A percentile compares a stretch with the other conserved stretches of the same genome.
Conservation (phyloP, 176 grass and related monocot species). For the Tuctoria greenei region DNA sequence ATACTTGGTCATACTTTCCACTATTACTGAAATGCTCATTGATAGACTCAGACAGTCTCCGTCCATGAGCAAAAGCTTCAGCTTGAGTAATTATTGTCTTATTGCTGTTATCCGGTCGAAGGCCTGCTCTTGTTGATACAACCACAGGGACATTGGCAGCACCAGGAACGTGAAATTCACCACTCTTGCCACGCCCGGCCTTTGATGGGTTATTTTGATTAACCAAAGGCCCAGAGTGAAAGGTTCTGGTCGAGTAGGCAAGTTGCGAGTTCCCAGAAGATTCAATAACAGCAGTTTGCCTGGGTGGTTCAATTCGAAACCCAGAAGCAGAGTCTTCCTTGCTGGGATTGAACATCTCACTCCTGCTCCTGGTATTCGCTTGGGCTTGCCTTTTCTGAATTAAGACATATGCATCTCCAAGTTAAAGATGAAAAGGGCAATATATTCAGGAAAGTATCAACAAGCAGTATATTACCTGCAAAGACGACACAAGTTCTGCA, state of each 20-base stretch:
- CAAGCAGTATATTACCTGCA: constrained; percentile 60
- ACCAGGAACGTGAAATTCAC: constrained; percentile 40
- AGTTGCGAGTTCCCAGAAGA: constrained; percentile 39
- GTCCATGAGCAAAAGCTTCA: constrained; percentile 47
- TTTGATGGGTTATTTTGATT: constrained; percentile 58
- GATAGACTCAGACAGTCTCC: constrained; percentile 68
- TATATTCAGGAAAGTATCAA: constrained; percentile 25
- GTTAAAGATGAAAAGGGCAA: constrained; percentile 8
- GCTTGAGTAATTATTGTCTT: constrained; percentile 31
- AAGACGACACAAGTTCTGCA: constrained; percentile 85
- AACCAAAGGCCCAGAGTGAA: constrained; percentile 88
- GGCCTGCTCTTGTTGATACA: constrained; percentile 39
- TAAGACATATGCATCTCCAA: constrained; percentile 21
- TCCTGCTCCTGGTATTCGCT: constrained; percentile 69
- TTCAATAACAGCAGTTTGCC: constrained; percentile 48
- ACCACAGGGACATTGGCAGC: constrained; percentile 33
- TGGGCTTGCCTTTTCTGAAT: constrained; percentile 78
- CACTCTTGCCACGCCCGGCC: constrained; percentile 40
- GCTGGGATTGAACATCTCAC: constrained; percentile 84
- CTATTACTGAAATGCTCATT: constrained; percentile 58
- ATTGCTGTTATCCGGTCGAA: constrained; percentile 33
- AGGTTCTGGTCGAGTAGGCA: constrained; percentile 56
- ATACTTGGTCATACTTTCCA: constrained; percentile 60
- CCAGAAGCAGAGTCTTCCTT: constrained; percentile 86
- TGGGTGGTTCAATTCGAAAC: constrained; percentile 85